Evolutionary conservation across 75 land plant species (phyloP).

Genomic region (Pinus taeda): DNA sequence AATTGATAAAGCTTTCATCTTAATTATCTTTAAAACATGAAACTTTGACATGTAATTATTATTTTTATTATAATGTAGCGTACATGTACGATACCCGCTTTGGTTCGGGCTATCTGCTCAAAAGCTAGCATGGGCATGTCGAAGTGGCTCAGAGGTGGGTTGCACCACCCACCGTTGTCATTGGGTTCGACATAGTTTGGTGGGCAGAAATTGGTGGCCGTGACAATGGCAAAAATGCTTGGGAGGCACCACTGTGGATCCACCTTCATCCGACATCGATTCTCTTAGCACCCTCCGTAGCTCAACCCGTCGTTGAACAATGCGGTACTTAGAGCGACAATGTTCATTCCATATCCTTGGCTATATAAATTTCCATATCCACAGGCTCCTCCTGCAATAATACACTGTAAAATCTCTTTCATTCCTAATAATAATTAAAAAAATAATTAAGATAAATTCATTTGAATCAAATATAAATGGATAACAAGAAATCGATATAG

Average conservation of each 20-base stretch:
- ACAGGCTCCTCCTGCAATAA: slow-evolving; percentile 46
- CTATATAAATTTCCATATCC: slow-evolving; percentile 44
- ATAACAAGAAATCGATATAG: too few species aligned
- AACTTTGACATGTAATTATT: background rate
- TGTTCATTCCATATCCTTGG: slow-evolving; percentile 63
- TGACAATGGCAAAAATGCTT: slow-evolving; percentile 48
- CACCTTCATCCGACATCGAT: slow-evolving; percentile 41
- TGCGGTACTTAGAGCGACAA: slow-evolving; percentile 59
- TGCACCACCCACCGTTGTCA: slow-evolving; percentile 68
- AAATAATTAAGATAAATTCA: too few species aligned
- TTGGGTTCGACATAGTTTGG: slow-evolving; percentile 48
- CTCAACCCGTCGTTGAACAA: slow-evolving; percentile 59
- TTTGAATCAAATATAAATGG: too few species aligned
- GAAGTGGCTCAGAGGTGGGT: slow-evolving; percentile 49
- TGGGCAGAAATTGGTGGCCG: slow-evolving; percentile 88
- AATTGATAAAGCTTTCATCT: too few species aligned
- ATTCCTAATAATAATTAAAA: too few species aligned
- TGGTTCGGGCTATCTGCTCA: slow-evolving; percentile 38
- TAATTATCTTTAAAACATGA: too few species aligned
- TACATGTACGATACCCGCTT: slow-evolving; percentile 76
- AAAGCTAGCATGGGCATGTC: slow-evolving; percentile 52
- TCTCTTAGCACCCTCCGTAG: slow-evolving; percentile 64
- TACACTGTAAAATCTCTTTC: background rate
- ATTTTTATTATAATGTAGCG: slow-evolving; percentile 15
- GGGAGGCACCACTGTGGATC: slow-evolving; percentile 45